Evolutionary conservation across 2,329 filamentous ascomycete genomes (phyloP), one percentile per base, ranked within the genome.

Genomic region (Thermothelomyces thermophilus): DNA sequence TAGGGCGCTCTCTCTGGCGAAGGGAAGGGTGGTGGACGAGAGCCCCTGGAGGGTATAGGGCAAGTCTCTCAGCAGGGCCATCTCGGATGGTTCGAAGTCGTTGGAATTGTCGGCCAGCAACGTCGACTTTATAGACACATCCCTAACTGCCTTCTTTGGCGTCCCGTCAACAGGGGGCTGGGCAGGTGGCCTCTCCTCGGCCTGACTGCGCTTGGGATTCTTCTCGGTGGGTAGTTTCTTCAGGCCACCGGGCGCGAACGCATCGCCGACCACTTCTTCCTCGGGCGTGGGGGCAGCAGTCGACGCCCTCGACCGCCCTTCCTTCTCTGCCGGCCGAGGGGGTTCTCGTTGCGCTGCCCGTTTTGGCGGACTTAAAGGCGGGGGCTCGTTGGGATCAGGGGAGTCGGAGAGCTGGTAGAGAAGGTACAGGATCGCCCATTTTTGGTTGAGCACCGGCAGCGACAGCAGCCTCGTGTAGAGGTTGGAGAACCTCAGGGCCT

Each of bases 391-490:
- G 2, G 77, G 76, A 52, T 80, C 73, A 30, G 77, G 75, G 3
- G 79, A 81, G 62, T 90, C 86, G 54, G 87, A 83, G 41, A 96
- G 78, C 60, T 88, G 83, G 65, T 93, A 86, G 36, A 98, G 79
- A 36, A 98, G 82, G 65, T 94, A 94, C 17, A 98, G 75, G 57
- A 98, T 96, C 3, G 87, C 89, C 90, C 90, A 97, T 77, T 98
- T 98, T 68, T 95, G 87, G 62, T 87, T 86, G 39, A 98, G 76
- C 5, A 97, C 90, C 0, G 90, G 90, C 57, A 96, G 82, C n/a
- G 88, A 87, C 22, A 96, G 75, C 16, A 98, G 78, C 50, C 89
- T 80, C 30, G 88, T 89, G 69, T 96, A 95, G 24, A 98, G 78
- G 63, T 95, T 94, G 20, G 89, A 86, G 68, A 96, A 95, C 54